Conservation (phyloP, 257 asterid genomes). For the Verbena officinalis region DNA sequence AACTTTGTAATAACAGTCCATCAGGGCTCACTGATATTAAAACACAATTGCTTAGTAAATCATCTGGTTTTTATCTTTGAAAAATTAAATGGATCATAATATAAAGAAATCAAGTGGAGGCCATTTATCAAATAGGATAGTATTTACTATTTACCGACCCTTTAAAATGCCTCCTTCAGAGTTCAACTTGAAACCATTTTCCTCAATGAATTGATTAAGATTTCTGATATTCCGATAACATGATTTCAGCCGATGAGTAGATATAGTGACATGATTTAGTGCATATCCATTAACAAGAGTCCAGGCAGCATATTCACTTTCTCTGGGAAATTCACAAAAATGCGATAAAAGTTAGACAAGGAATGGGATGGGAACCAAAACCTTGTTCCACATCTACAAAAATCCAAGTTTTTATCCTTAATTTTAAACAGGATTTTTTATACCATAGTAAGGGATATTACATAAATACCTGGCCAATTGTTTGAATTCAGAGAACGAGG, state of each 20-base stretch:
- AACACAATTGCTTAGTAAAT: slow-evolving; percentile 8
- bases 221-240: slow-evolving; percentile 49
- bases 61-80: slow-evolving; percentile 7
- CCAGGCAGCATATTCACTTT: slow-evolving; percentile 99
- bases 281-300: slow-evolving; percentile 92
- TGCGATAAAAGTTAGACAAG: no score
- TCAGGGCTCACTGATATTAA: slow-evolving; percentile 86
- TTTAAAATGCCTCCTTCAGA: slow-evolving; percentile 91
- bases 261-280: slow-evolving; percentile 80
- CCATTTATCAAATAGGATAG: no score
- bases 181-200: slow-evolving; percentile 81
- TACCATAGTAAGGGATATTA: not conserved
- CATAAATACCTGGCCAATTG: slow-evolving; percentile 64
- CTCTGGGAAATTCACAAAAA: slow-evolving; percentile 54
- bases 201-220: slow-evolving; percentile 79
- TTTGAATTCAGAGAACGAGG: slow-evolving; percentile 73
- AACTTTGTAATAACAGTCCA: slow-evolving; percentile 89
- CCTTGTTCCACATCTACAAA: no score
- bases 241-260: slow-evolving; percentile 82
- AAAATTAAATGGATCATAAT: slow-evolving; percentile 11
- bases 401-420: not conserved
- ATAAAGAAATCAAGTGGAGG: not conserved
- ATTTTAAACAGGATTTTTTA: not conserved
- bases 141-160: slow-evolving; percentile 59
- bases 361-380: no score